Evolutionary conservation across 2,329 filamentous ascomycete genomes (phyloP), one percentile per base, ranked within the genome.

Genomic region (Pestalotiopsis sp.): DNA sequence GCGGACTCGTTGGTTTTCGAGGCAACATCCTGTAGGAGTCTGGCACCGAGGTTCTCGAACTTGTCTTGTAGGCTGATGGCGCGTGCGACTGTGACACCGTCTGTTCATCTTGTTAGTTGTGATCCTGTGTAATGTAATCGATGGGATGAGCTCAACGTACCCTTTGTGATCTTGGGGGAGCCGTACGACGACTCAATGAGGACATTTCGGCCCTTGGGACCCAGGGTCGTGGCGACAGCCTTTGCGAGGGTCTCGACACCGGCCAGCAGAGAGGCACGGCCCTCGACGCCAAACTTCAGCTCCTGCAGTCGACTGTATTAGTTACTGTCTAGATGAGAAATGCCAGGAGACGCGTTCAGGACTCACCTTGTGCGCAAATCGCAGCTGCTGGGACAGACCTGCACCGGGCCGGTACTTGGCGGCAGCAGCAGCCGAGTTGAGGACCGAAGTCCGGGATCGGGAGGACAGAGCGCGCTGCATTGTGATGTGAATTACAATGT

Each of bases 1-100:
- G 96, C 96, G 76, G 94, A 91, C 86, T 99, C 96, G 88, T 99
- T 99, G 80, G 96, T 99, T 91, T 99, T 99, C 80, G 93, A 96
- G 78, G 96, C 96, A 75, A 99, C 96, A 83, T 99, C 96, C 86
- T 98, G 95, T 76, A 99, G 90, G 75, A 99, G 91, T 80, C 93
- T 93, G 78, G 96, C 96, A 82, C 96, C 96, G 76, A 99, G 93
- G 88, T 99, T 99, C 87, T 99, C 96, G 84, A 98, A 99, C 86
- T 98, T 98, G 89, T 99, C 96, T 89, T 99, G 91, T 74, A 99
- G 90, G 73, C 89, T 90, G 78, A 99, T 93, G 72, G 95, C 94
- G 85, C 92, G 95, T 76, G 93, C 93, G 76, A 96, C 93, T 76
- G 92, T 95, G 61, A 96, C 93, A 90, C 93, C 93, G 83, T 96